Evolutionary conservation across 2,329 filamentous ascomycete species (phyloP).

Genomic region (Coleophoma cylindrospora): DNA sequence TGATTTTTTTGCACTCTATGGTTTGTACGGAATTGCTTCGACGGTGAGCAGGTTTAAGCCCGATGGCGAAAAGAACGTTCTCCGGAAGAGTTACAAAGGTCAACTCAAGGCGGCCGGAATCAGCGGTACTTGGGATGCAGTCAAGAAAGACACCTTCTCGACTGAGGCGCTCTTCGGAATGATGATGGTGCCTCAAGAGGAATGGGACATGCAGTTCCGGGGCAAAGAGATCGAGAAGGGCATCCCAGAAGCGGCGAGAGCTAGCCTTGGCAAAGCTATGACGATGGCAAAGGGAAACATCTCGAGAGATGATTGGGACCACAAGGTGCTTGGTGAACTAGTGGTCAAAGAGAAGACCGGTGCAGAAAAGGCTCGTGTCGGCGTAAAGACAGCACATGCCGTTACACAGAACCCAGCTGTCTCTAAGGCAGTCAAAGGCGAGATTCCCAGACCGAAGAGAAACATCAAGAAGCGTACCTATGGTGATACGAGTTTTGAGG

Average conservation of each 20-base stretch:
- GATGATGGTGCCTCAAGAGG: constrained; percentile 45
- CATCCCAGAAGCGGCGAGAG: constrained; percentile 38
- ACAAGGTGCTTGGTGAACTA: constrained; percentile 52
- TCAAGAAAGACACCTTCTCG: constrained; percentile 48
- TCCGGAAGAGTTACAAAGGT: constrained; percentile 65
- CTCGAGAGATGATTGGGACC: constrained; percentile 50
- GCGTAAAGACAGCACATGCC: not conserved
- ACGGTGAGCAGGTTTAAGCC: constrained; percentile 59
- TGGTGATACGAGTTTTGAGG: constrained; percentile 68
- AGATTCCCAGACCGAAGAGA: constrained; percentile 52
- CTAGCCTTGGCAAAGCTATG: constrained; percentile 43
- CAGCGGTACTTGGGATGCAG: constrained; percentile 54
- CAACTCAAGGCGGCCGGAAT: constrained; percentile 61
- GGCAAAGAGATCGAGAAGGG: constrained; percentile 51
- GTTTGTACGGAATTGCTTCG: constrained; percentile 49
- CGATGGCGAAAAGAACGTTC: constrained; percentile 61
- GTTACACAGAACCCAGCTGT: constrained; percentile 9
- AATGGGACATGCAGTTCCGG: constrained; percentile 50
- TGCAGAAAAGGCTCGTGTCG: not conserved
- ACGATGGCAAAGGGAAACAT: constrained; percentile 54
- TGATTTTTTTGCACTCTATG: constrained; percentile 56
- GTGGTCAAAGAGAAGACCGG: constrained; percentile 9
- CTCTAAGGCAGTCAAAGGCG: constrained; percentile 10
- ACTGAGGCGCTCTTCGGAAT: constrained; percentile 49
- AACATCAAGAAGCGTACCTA: constrained; percentile 71